Conservation (phyloP, 1,139 yeast genomes). For the Pichia sp. region DNA sequence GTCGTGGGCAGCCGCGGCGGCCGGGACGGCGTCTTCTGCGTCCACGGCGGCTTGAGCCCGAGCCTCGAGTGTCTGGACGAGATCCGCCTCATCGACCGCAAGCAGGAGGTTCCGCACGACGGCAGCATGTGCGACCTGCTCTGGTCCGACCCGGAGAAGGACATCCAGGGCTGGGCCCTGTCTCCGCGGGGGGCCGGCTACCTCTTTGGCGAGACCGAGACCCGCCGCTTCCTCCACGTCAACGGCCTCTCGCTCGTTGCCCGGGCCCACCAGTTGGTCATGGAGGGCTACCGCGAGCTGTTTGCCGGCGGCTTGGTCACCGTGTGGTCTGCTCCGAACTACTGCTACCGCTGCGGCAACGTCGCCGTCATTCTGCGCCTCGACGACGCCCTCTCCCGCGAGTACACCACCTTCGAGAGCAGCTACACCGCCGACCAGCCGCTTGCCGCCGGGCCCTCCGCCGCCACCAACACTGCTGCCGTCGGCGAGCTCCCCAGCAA, state of each 20-base stretch:
- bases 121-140: conserved; percentile 94
- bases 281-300: conserved; percentile 90
- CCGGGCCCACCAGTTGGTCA: conserved; percentile 89
- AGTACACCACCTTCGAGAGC: conserved; percentile 84
- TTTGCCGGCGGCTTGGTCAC: conserved; percentile 85
- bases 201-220: conserved; percentile 85
- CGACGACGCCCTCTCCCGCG: conserved; percentile 65
- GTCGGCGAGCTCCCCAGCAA: conserved; percentile 35
- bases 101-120: conserved; percentile 94
- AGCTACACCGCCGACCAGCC: conserved; percentile 49
- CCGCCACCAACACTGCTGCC: too few relatives aligned
- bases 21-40: conserved; percentile 77
- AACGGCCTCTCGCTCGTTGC: conserved; percentile 76
- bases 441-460: too few relatives aligned
- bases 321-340: conserved; percentile 82
- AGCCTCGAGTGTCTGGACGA: conserved; percentile 81
- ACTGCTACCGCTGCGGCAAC: conserved; percentile 93
- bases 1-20: conserved; percentile 58
- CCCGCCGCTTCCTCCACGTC: conserved; percentile 69
- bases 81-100: conserved; percentile 76
- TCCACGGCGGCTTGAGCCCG: conserved; percentile 91
- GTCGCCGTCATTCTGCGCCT: conserved; percentile 85
- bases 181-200: conserved; percentile 95
- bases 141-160: conserved; percentile 94
- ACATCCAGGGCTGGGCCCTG: conserved; percentile 88